These are phyloP conservation scores for Linaria vulgaris DNA, from an alignment of 257 asterid species.

Conservation along the genomic window DNA sequence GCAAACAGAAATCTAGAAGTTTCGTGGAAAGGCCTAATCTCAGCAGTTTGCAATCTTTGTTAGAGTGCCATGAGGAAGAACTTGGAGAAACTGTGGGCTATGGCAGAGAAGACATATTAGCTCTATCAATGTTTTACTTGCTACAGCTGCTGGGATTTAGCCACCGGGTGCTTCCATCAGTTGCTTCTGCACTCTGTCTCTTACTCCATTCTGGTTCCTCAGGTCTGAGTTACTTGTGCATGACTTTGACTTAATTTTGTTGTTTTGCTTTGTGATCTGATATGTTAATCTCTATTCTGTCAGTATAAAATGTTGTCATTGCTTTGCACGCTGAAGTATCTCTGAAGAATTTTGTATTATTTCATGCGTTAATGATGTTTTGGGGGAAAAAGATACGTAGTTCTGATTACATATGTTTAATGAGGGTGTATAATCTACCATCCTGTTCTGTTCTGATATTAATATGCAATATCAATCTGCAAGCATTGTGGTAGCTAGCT, in stretches of 20 bases:
- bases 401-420: background rate
- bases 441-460: background rate
- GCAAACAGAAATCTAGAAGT: conserved; percentile 26
- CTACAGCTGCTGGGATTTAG: conserved; percentile 56
- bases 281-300: background rate
- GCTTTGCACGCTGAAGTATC: background rate
- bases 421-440: background rate
- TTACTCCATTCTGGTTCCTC: conserved; percentile 49
- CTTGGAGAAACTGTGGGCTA: conserved; percentile 22
- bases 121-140: conserved; percentile 59
- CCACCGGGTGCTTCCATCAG: conserved; percentile 57
- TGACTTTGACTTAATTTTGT: background rate
- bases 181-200: conserved; percentile 72
- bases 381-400: background rate
- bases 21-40: conserved; percentile 38
- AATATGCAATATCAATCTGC: background rate
- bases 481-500: background rate
- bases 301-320: conserved; percentile 5
- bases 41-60: conserved; percentile 44
- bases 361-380: conserved; percentile 1
- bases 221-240: conserved; percentile 44
- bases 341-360: background rate
- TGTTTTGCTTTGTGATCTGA: background rate
- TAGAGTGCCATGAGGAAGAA: conserved; percentile 42
- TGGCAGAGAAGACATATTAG: conserved; percentile 47